Percentiles rank a stretch among this genome's conserved stretches.
phyloP scores from a whole-genome alignment of 768 basidiomycete species.

The Rhodotorula toruloides region DNA sequence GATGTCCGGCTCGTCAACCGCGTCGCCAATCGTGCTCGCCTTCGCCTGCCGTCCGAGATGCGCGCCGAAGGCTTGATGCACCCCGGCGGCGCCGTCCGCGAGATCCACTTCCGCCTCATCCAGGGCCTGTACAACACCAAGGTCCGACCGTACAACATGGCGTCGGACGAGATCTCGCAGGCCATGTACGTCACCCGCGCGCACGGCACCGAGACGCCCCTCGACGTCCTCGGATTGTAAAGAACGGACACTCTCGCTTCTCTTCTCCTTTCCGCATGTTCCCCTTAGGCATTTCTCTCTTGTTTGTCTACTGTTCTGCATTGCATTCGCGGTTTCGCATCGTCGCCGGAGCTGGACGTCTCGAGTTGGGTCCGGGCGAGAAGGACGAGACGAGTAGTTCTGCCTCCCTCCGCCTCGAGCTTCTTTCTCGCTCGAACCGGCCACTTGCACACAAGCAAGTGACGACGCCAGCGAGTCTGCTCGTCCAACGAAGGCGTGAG shows the following conservation, averaged over 20 bases:
- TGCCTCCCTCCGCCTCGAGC: too few species aligned
- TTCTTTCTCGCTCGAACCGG: too few species aligned
- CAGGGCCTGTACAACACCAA: conserved; percentile 18
- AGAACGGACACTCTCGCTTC: background rate
- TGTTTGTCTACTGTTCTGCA: background rate
- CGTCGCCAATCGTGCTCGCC: conserved; percentile 34
- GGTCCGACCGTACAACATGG: conserved; percentile 23
- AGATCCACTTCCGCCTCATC: conserved; percentile 22
- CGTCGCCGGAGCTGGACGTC: background rate
- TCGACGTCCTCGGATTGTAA: conserved; percentile 20
- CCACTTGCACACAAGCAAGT: too few species aligned
- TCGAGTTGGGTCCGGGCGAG: background rate
- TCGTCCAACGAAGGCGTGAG: too few species aligned
- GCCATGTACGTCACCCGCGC: too few species aligned
- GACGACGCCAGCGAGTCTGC: too few species aligned
- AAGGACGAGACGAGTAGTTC: too few species aligned
- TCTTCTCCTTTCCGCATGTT: background rate
- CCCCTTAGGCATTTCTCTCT: background rate
- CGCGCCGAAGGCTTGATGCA: conserved; percentile 30
- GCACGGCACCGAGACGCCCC: conserved; percentile 27
- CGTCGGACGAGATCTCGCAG: too few species aligned
- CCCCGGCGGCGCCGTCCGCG: conserved; percentile 6
- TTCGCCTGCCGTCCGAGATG: conserved; percentile 26
- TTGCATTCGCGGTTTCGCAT: background rate
- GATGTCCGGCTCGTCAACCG: conserved; percentile 38